Evolutionary conservation across 75 land plant species (phyloP), one percentile per base, ranked within the genome.

Genomic region (Cupressus sempervirens): DNA sequence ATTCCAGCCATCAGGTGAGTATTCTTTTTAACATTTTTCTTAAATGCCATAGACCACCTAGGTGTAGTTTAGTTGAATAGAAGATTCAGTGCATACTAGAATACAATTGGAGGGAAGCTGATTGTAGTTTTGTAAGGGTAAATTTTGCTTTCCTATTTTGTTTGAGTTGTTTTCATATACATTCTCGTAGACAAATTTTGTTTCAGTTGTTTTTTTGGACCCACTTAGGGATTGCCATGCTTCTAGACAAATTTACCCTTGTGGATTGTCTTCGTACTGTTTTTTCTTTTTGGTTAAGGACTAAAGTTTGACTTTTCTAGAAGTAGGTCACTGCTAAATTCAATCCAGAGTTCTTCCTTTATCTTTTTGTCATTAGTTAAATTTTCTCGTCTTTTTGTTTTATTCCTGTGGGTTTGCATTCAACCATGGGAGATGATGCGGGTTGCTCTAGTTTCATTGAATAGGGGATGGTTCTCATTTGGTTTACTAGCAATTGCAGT

Each of bases 101-200:
- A 76, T 76, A 76, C 79, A 76, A 40, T 79, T 79, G n/a, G n/a
- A 26, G 81, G n/a, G 23, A 48, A 43, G 29, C 81, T 79, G 81
- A 12, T 45, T 15, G 12, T 68, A 29, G 73, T 3, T 68, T 29
- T 26, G 10, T n/a, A 68, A 2, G 74, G 35, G 74, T 72, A 72
- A n/a, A 72, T 32, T 72, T 72, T 32, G 3, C 12, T 72, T 72
- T 32, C 15, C 35, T 15, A 72, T 32, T 72, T 72, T 29, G 74
- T 72, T 32, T 72, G 15, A 62, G 67, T 72, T 72, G 35, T 72
- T 72, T 32, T 29, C 9, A 23, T 20, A 7, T 29, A 65, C 29
- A 6, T 65, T n/a, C 23, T 10, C 2, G 12, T 29, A 72, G 74
- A 30, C 36, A 72, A 62, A 23, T 12, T 70, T 70, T 29, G 34